These are phyloP conservation scores for Moringa oleifera DNA, from an alignment of 345 rosid species.

Conservation along the genomic window DNA sequence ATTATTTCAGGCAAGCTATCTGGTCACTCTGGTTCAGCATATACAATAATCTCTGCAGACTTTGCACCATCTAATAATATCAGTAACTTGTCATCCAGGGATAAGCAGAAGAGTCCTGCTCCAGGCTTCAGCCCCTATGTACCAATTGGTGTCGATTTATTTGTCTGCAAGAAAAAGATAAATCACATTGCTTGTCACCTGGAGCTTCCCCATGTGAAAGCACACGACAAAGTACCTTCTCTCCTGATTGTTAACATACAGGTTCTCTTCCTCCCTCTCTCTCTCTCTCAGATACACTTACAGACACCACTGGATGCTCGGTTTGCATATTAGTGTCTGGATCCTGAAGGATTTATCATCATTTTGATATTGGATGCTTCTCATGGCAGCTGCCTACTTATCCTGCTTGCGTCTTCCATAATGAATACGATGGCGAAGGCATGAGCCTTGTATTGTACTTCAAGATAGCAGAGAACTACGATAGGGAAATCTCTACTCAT, in stretches of 20 bases:
- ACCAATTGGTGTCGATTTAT: slow-evolving; percentile 71
- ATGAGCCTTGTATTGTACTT: slow-evolving; percentile 79
- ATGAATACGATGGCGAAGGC: slow-evolving; percentile 73
- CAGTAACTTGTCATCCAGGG: slow-evolving; percentile 36
- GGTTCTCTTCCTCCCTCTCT: slow-evolving; percentile 22
- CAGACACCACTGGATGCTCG: too few relatives aligned
- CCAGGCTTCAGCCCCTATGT: slow-evolving; percentile 50
- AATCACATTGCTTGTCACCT: slow-evolving; percentile 75
- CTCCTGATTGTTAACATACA: slow-evolving; percentile 72
- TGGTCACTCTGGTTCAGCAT: background rate
- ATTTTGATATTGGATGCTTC: slow-evolving; percentile 1
- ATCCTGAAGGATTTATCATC: background rate
- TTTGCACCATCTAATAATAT: background rate
- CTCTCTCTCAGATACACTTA: background rate
- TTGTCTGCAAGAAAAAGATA: slow-evolving; percentile 54
- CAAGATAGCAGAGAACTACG: slow-evolving; percentile 46
- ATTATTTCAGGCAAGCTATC: background rate
- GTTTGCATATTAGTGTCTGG: too few relatives aligned
- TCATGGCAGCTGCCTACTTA: slow-evolving; percentile 58
- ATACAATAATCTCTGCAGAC: background rate
- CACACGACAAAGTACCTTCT: slow-evolving; percentile 38
- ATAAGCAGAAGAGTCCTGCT: slow-evolving; percentile 63
- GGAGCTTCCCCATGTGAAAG: slow-evolving; percentile 51
- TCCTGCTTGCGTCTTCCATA: slow-evolving; percentile 55
- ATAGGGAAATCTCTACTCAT: slow-evolving; percentile 49